Conservation (phyloP, 805 yeast species). For the Sungouiella thailandica region DNA sequence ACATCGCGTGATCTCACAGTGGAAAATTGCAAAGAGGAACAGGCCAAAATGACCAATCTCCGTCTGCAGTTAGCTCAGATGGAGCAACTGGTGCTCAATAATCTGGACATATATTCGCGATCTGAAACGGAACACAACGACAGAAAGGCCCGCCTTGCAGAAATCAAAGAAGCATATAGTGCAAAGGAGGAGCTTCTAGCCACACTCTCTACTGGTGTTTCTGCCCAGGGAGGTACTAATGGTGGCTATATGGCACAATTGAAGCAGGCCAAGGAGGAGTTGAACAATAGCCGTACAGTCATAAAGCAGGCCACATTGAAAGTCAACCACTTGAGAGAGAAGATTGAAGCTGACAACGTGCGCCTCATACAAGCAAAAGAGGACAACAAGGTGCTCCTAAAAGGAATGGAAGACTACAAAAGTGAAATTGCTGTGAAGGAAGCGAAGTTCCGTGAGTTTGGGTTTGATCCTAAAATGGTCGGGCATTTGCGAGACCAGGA, state of each 20-base stretch:
- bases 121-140: conserved; percentile 43
- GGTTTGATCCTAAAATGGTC: conserved; percentile 49
- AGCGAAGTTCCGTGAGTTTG: conserved; percentile 43
- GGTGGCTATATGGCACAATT: conserved; percentile 77
- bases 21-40: conserved; percentile 50
- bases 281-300: conserved; percentile 49
- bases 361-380: conserved; percentile 49
- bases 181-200: conserved; percentile 76
- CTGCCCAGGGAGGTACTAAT: conserved; percentile 68
- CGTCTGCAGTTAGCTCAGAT: conserved; percentile 29
- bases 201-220: conserved; percentile 83
- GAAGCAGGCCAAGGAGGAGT: conserved; percentile 51
- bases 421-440: conserved; percentile 34
- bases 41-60: conserved; percentile 11
- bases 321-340: conserved; percentile 51
- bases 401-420: conserved; percentile 41
- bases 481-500: conserved; percentile 45
- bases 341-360: conserved; percentile 43
- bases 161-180: conserved; percentile 42
- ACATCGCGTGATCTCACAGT: conserved; percentile 56
- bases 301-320: conserved; percentile 59
- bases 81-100: conserved; percentile 30
- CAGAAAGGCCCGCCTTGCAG: conserved; percentile 40
- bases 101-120: conserved; percentile 30
- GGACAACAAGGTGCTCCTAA: conserved; percentile 39